A percentile compares a stretch with the other conserved stretches of the same genome.
Conservation (phyloP, 108 stramenopile genomes). For the Cyclostephanos invisitatus region DNA sequence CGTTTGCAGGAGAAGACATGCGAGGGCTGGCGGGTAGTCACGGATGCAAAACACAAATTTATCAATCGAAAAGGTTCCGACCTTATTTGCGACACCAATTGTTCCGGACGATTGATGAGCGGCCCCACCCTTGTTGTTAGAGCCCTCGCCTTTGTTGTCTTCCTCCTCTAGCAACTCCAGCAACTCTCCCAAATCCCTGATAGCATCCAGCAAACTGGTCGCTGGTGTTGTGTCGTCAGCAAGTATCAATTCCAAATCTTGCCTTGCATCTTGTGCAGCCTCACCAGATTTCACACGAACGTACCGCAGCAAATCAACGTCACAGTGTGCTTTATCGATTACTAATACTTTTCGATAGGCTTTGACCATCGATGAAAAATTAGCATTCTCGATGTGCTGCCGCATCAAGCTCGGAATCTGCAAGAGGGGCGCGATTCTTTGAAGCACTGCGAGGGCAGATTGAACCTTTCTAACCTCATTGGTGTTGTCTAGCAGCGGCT, state of each 20-base stretch:
- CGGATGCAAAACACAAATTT: constrained; percentile 69
- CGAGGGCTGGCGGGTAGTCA: constrained; percentile 74
- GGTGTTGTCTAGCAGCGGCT: constrained; percentile 88
- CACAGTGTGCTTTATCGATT: constrained; percentile 72
- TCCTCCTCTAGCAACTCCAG: constrained; percentile 65
- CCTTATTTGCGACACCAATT: constrained; percentile 14
- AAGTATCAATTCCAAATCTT: constrained; percentile 73
- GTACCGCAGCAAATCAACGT: constrained; percentile 78
- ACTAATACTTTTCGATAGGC: constrained; percentile 85
- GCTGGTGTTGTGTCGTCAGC: constrained; percentile 75
- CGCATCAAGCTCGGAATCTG: constrained; percentile 85
- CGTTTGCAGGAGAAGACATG: constrained; percentile 78
- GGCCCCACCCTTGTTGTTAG: constrained; percentile 14
- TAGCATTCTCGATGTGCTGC: constrained; percentile 84
- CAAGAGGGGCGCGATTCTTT: constrained; percentile 79
- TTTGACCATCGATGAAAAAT: constrained; percentile 82
- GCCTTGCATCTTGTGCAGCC: constrained; percentile 78
- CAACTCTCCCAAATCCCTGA: constrained; percentile 81
- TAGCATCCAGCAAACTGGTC: constrained; percentile 69
- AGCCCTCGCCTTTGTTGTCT: constrained; percentile 33
- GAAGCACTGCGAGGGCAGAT: constrained; percentile 79
- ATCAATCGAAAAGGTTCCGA: constrained; percentile 69
- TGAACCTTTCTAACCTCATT: constrained; percentile 89
- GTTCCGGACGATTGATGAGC: constrained; percentile 29
- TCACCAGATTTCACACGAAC: constrained; percentile 80